Base-by-base conservation (phyloP, 2,329 filamentous ascomycete species). In the Tolypocladium album region DNA sequence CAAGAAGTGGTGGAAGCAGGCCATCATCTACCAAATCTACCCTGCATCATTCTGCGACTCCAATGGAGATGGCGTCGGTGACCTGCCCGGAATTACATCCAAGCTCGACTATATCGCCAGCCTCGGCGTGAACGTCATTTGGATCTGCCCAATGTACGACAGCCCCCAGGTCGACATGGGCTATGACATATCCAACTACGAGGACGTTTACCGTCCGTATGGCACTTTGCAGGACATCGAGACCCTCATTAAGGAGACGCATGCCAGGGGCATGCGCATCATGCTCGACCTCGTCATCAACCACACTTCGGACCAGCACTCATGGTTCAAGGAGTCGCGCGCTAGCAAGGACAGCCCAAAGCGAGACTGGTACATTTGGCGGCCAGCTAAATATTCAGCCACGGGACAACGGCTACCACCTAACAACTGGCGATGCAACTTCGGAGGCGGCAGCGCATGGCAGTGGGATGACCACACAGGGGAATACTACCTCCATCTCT, bases 211-310 rank as follows among this genome's bases (percentile, higher is more conserved):
- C 65, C 74, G 78, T 2, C 80, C 82, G 0, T 90, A 89, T 65
- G 88, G 88, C 43, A 86, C 85, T 0, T 75, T 90, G 9, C 75
- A 78, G 61, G 86, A 90, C 67, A 82, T 89, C 57, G 85, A 89
- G 60, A 72, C 74, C 0, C 70, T 90, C 42, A 85, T 89, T 57
- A 68, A 78, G 34, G 82, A 81, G 55, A 79, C 82, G 47, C 85
- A 88, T 61, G 71, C 78, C 20, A 79, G 86, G 4, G 84, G 81
- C 3, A 89, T 92, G 82, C 84, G 82, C 64, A 73, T 92, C 13
- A 84, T 92, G 60, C 80, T 92, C 61, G 88, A 92, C 67, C 76
- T 92, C 3, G 89, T 92, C 2, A 81, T 92, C 62, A 93, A 92
- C 65, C 89, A 93, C 69, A 91, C 88, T 0, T 88, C 84, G 3